Percentiles rank a stretch among this genome's conserved stretches.
Conservation (phyloP, 495 filamentous ascomycete species). For the Podospora anserina region DNA sequence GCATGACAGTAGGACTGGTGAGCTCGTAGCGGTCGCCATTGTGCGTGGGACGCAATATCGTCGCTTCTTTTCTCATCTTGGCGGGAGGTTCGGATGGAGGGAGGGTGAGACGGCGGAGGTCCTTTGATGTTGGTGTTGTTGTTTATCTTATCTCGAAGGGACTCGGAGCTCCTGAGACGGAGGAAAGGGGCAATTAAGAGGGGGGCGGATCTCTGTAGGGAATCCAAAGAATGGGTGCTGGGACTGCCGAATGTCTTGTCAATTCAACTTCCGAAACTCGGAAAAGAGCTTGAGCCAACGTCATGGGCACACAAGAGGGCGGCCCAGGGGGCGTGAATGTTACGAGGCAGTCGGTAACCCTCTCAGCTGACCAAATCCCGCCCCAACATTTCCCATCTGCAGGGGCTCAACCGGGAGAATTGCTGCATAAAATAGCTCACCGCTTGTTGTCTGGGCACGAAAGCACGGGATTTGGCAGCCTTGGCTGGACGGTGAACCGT, state of each 20-base stretch:
- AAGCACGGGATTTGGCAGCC: constrained; percentile 18
- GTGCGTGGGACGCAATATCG: constrained; percentile 44
- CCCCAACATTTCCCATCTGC: constrained; percentile 27
- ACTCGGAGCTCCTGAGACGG: background rate
- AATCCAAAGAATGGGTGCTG: constrained; percentile 3
- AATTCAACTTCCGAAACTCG: constrained; percentile 12
- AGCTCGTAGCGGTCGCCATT: constrained; percentile 56
- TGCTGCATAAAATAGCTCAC: constrained; percentile 32
- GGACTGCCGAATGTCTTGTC: constrained; percentile 6
- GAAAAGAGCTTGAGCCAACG: constrained; percentile 19
- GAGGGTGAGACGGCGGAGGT: background rate
- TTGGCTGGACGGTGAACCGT: constrained; percentile 6
- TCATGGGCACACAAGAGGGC: constrained; percentile 19
- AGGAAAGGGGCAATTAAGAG: background rate
- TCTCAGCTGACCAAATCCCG: constrained; percentile 32
- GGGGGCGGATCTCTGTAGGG: background rate
- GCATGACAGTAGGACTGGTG: constrained; percentile 52
- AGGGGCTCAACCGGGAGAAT: constrained; percentile 33
- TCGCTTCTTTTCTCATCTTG: constrained; percentile 31
- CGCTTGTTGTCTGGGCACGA: constrained; percentile 26
- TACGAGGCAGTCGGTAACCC: constrained; percentile 6
- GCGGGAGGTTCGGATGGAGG: constrained; percentile 2
- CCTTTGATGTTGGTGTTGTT: constrained; percentile 16
- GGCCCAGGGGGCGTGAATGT: constrained; percentile 13
- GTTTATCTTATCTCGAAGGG: background rate